A percentile compares a stretch with the other conserved stretches of the same genome.
Conservation (phyloP, 2,329 filamentous ascomycete species). For the Cryphonectria nitschkei region DNA sequence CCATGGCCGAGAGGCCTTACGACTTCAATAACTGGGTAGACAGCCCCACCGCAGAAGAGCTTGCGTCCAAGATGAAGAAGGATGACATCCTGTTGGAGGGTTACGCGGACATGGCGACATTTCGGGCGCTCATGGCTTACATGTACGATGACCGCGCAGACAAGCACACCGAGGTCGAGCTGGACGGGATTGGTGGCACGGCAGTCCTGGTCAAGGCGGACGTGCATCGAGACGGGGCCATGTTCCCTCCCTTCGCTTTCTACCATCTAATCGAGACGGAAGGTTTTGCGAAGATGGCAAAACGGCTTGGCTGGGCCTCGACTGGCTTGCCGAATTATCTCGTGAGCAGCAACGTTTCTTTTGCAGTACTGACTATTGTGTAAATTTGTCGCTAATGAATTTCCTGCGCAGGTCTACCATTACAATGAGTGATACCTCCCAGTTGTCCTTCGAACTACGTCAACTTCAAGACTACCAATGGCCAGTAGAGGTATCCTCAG, state of each 20-base stretch:
- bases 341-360: constrained; percentile 55
- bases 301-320: constrained; percentile 80
- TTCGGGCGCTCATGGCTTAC: constrained; percentile 87
- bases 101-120: constrained; percentile 91
- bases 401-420: constrained; percentile 71
- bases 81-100: constrained; percentile 95
- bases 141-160: constrained; percentile 65
- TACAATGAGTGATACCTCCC: constrained; percentile 70
- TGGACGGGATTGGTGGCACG: constrained; percentile 94
- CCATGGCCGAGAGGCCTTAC: constrained; percentile 79
- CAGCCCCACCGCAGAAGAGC: constrained; percentile 73
- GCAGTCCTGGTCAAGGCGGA: constrained; percentile 93
- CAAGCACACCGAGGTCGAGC: constrained; percentile 65
- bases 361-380: neutral
- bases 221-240: constrained; percentile 94
- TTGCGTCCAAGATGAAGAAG: constrained; percentile 79
- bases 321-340: constrained; percentile 96
- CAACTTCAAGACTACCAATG: neutral
- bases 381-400: constrained; percentile 16
- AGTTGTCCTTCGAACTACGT: constrained; percentile 12
- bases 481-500: neutral
- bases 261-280: constrained; percentile 98
- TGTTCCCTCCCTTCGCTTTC: constrained; percentile 97
- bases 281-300: constrained; percentile 97
- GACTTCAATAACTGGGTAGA: constrained; percentile 99